These are phyloP conservation scores for Spathaspora sp. DNA, from an alignment of 805 yeast genomes.

Conservation along the genomic window DNA sequence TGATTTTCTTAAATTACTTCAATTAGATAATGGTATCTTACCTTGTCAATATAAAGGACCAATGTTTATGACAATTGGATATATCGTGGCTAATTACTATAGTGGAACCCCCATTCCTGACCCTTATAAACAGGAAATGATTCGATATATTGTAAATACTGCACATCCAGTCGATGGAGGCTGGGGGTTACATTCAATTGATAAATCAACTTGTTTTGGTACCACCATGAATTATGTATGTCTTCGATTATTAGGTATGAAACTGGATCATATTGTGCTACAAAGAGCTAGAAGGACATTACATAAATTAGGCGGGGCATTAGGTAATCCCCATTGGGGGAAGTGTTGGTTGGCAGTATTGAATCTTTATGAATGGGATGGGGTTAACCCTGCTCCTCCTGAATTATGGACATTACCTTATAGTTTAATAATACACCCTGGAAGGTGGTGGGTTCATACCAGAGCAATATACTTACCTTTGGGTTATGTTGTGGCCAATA, in stretches of 20 bases:
- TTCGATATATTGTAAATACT: conserved; percentile 82
- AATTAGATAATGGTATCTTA: conserved; percentile 81
- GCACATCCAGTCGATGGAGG: conserved; percentile 99
- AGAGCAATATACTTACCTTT: conserved; percentile 86
- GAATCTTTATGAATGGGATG: conserved; percentile 88
- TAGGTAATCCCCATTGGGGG: conserved; percentile 95
- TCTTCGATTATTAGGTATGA: conserved; percentile 77
- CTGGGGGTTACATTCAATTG: conserved; percentile 94
- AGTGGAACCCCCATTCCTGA: conserved; percentile 67
- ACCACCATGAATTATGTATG: conserved; percentile 82
- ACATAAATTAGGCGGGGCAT: conserved; percentile 79
- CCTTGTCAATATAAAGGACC: conserved; percentile 97
- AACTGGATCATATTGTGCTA: conserved; percentile 72
- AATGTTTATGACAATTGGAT: conserved; percentile 94
- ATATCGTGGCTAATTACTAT: conserved; percentile 69
- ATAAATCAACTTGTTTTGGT: conserved; percentile 93
- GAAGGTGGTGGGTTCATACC: conserved; percentile 98
- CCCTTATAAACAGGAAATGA: conserved; percentile 62
- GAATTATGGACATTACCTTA: conserved; percentile 91
- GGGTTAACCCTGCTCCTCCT: conserved; percentile 97
- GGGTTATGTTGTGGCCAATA: conserved; percentile 69
- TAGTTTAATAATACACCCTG: conserved; percentile 81
- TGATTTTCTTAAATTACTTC: conserved; percentile 62
- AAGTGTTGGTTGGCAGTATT: conserved; percentile 83
- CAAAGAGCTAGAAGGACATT: conserved; percentile 71